Conservation (phyloP, 1,284 basidiomycete species). For the Heterobasidion occidentale region DNA sequence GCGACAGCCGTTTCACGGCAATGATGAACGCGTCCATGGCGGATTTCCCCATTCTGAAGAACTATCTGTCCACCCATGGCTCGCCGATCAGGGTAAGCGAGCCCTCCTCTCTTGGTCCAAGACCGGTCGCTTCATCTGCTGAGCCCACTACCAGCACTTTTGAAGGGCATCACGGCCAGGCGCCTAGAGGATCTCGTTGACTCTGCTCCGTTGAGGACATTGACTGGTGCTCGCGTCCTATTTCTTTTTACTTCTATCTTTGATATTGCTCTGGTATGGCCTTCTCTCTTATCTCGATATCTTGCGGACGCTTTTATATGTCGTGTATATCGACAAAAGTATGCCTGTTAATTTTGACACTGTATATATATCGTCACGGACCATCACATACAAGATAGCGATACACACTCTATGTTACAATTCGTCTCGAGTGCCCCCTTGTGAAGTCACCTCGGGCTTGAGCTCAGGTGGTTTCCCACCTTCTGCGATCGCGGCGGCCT, state of each 20-base stretch:
- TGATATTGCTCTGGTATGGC: background rate
- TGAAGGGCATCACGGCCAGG: background rate
- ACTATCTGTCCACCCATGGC: conserved; percentile 61
- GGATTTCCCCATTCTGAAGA: conserved; percentile 72
- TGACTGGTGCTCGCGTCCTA: background rate
- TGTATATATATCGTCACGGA: background rate
- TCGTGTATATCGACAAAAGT: background rate
- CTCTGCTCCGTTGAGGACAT: background rate
- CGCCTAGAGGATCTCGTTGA: background rate
- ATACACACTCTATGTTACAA: conserved; percentile 20
- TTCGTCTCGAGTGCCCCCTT: conserved; percentile 25
- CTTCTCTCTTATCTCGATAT: background rate
- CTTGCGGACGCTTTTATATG: background rate
- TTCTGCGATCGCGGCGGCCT: conserved; percentile 15
- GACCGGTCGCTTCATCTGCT: conserved; percentile 13
- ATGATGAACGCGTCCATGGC: conserved; percentile 71
- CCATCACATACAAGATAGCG: background rate
- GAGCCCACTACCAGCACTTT: conserved; percentile 5
- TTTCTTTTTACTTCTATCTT: background rate
- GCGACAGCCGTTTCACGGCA: conserved; percentile 55
- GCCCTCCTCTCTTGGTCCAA: conserved; percentile 16
- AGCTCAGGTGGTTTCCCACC: conserved; percentile 6
- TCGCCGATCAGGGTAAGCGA: conserved; percentile 32
- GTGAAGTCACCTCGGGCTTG: conserved; percentile 5
- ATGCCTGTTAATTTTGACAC: background rate